Percentiles rank a stretch among this genome's conserved stretches.
These are phyloP conservation scores for Inga laurina DNA, from an alignment of 306 rosid genomes.

Conservation along the genomic window DNA sequence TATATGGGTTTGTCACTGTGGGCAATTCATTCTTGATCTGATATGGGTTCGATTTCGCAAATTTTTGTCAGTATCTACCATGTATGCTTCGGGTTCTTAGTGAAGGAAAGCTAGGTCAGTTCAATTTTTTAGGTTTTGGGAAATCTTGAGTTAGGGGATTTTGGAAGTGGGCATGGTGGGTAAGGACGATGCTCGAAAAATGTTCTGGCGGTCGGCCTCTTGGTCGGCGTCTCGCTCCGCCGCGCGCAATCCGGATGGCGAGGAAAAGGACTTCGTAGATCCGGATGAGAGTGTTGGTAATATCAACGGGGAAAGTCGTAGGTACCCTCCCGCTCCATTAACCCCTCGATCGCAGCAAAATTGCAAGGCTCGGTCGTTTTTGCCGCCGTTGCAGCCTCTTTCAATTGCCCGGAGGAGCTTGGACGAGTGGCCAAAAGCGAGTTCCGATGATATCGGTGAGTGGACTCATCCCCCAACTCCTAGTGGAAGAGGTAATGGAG, in stretches of 20 bases:
- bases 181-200: constrained; percentile 60
- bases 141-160: constrained; percentile 11
- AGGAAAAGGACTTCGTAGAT: constrained; percentile 53
- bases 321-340: constrained; percentile 78
- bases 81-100: constrained; percentile 12
- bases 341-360: constrained; percentile 95
- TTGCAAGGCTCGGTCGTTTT: constrained; percentile 78
- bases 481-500: constrained; percentile 74
- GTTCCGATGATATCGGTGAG: constrained; percentile 96
- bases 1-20: not conserved
- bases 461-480: constrained; percentile 98
- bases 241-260: constrained; percentile 31
- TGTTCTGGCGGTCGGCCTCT: constrained; percentile 77
- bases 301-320: constrained; percentile 46
- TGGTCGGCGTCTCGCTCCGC: constrained; percentile 70
- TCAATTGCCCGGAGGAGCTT: constrained; percentile 94
- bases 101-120: constrained; percentile 14
- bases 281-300: constrained; percentile 45
- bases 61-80: constrained; percentile 28
- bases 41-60: constrained; percentile 36
- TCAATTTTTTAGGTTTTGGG: constrained; percentile 13
- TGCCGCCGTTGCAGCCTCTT: constrained; percentile 90
- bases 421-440: constrained; percentile 98
- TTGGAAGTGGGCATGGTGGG: constrained; percentile 64
- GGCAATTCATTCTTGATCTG: not conserved